Evolutionary conservation across 2,329 filamentous ascomycete species (phyloP).

Genomic region (Zelopaecilomyces penicillatus): DNA sequence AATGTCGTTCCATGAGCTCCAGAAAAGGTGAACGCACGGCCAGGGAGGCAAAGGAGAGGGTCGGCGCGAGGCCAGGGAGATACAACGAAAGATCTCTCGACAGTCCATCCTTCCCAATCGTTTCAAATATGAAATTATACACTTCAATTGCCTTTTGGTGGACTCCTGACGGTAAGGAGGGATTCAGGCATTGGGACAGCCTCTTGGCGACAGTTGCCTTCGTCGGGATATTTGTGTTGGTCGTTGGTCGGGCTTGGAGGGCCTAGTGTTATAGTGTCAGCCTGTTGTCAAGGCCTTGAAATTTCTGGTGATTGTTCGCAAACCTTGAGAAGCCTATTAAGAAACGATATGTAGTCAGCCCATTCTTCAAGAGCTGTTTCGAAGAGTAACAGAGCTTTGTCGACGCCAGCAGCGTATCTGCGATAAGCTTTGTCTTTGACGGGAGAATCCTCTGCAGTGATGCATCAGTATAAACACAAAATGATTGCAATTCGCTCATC

Average conservation of each 20-base stretch:
- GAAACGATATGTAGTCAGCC: slow-evolving; percentile 98
- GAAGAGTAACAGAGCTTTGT: slow-evolving; percentile 80
- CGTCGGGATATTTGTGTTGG: slow-evolving; percentile 65
- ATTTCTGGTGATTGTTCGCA: slow-evolving; percentile 7
- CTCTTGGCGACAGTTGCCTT: slow-evolving; percentile 80
- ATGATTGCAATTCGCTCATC: neutral
- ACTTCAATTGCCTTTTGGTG: slow-evolving; percentile 96
- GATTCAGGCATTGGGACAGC: slow-evolving; percentile 90
- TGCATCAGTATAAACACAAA: slow-evolving; percentile 2
- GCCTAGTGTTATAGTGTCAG: slow-evolving; percentile 44
- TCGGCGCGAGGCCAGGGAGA: slow-evolving; percentile 79
- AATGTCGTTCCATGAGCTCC: slow-evolving; percentile 70
- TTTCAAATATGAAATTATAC: slow-evolving; percentile 79
- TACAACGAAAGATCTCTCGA: slow-evolving; percentile 79
- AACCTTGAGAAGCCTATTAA: slow-evolving; percentile 85
- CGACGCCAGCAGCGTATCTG: slow-evolving; percentile 81
- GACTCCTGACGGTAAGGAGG: slow-evolving; percentile 85
- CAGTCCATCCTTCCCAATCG: slow-evolving; percentile 73
- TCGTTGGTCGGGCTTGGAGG: slow-evolving; percentile 74
- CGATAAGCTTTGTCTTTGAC: slow-evolving; percentile 64
- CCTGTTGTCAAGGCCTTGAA: neutral
- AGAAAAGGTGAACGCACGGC: slow-evolving; percentile 82
- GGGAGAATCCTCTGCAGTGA: slow-evolving; percentile 40
- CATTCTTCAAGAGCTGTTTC: slow-evolving; percentile 94
- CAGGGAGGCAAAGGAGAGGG: slow-evolving; percentile 88